Evolutionary conservation across 345 rosid species (phyloP), one percentile per base, ranked within the genome.

Genomic region (Brassica cretica): DNA sequence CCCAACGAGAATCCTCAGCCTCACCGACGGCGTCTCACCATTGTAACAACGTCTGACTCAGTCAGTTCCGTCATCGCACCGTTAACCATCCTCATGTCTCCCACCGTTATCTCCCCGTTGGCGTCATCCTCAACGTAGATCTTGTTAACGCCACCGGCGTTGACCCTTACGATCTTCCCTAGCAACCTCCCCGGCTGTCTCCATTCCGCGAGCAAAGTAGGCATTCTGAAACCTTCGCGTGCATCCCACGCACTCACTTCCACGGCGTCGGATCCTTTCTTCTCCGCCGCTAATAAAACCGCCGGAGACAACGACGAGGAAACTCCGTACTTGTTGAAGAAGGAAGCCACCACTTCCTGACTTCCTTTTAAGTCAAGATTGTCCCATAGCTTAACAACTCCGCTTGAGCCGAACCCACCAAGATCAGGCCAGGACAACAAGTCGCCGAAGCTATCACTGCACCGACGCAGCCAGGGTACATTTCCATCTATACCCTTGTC

Each of bases 241-340:
- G 76, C 58, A 83, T 93, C 98, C 94, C 97, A 89, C 39, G 87
- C 84, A 29, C 80, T 60, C 18, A 93, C 53, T 16, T 75, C 44
- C 11, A 85, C 76, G 10, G 35, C 60, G 12, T 85, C 83, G 2
- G 72, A 41, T 1, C 69, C 68, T 19, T 56, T 86, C 56, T 56
- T 53, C 14, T 78, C 85, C 8, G 87, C 87, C 6, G 89, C 78
- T 5, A 90, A 32, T 0, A 85, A 70, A 35, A 87, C 85, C 14
- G 84, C 70, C 21, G 88, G 85, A 21, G 93, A 78, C 1, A 85
- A 82, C 2, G 69, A 53, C 0, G 80, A 75, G 18, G 82, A 82
- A 72, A 68, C 79, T 15, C 69, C 25, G 18, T 58, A 49, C 53
- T 46, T 69, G 49, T 73, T 77, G 2, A 77, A 49, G 83, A 71